phyloP scores from a whole-genome alignment of 202 grass and related monocot species.

The Bolboschoenoplectus hybrid region DNA sequence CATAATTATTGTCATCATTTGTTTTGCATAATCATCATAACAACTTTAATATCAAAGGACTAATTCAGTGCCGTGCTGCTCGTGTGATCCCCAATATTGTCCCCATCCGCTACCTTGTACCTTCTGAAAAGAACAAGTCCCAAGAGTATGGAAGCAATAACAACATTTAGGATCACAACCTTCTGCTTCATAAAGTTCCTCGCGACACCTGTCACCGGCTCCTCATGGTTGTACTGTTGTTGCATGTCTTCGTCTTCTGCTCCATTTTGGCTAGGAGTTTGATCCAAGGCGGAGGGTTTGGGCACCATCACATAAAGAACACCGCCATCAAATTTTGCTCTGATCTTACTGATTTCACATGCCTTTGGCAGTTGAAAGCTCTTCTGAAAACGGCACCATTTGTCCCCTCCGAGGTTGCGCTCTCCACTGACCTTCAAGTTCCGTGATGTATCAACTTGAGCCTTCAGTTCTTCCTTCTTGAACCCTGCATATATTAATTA shows the following conservation, averaged over 20 bases:
- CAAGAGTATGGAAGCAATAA: slow-evolving; percentile 46
- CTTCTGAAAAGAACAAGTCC: slow-evolving; percentile 50
- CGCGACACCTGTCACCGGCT: slow-evolving; percentile 16
- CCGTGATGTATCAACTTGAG: slow-evolving; percentile 51
- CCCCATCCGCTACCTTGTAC: slow-evolving; percentile 35
- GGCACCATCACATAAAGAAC: slow-evolving; percentile 53
- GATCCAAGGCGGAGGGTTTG: slow-evolving; percentile 24
- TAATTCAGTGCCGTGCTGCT: not conserved
- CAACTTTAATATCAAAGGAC: not conserved
- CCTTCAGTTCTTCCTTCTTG: slow-evolving; percentile 68
- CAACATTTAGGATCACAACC: slow-evolving; percentile 52
- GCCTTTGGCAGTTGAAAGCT: slow-evolving; percentile 45
- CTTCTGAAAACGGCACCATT: slow-evolving; percentile 52
- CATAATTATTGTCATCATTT: not conserved
- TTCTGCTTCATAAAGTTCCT: slow-evolving; percentile 43
- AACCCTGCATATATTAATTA: slow-evolving; percentile 46
- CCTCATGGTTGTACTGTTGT: not conserved
- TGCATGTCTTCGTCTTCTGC: slow-evolving; percentile 35
- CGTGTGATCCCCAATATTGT: not conserved
- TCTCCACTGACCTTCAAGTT: slow-evolving; percentile 57
- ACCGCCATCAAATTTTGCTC: slow-evolving; percentile 47
- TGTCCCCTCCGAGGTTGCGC: slow-evolving; percentile 25
- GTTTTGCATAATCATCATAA: not conserved
- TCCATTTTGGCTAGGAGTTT: not conserved
- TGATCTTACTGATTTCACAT: slow-evolving; percentile 46